Evolutionary conservation across 108 stramenopile species (phyloP), one percentile per base, ranked within the genome.

Genomic region (Skeletonema costatum): DNA sequence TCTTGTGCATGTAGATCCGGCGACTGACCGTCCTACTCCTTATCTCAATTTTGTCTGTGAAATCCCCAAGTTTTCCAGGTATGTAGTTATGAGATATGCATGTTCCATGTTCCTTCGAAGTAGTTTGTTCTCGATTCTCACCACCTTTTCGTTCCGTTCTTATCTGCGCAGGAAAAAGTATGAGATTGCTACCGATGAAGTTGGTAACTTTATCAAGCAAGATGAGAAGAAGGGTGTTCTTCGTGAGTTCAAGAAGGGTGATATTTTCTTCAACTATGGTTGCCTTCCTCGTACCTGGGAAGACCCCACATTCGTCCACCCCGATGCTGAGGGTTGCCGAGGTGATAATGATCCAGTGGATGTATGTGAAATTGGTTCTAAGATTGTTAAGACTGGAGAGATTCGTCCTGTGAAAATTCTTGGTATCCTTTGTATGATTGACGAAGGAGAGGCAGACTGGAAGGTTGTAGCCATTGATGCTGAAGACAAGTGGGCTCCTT

Each of bases 231-330:
- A 97, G 62, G 98, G 97, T 38, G 69, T 87, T 46, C 93, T 97
- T 29, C 95, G 98, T 62, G 97, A 96, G 85, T 93, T 96, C 83
- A 88, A 92, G 59, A 96, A 97, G 81, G 96, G 97, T 46, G 98
- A 97, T 58, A 95, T 97, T 58, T 97, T 95, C 85, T 99, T 99
- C 92, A 99, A 99, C 96, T 99, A 99, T 74, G 99, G 99, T 35
- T 97, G 96, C 87, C 88, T 98, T 88, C 90, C 99, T 71, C 93
- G 89, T 59, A 99, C 99, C 35, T 99, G 99, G 99, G 98, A 99
- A 80, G 99, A 98, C 74, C 97, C 97, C 11, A 91, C 94, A 50
- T 94, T 93, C 75, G 75, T 95, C 21, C 95, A 96, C 84, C 96
- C 95, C 7, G 97, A 97, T 93, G 92, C 95, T 10, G 89, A 90